Percentiles rank a stretch among this genome's conserved stretches.
phyloP scores from a whole-genome alignment of 169 alveolate species.

The Plasmodium gallinaceum region DNA sequence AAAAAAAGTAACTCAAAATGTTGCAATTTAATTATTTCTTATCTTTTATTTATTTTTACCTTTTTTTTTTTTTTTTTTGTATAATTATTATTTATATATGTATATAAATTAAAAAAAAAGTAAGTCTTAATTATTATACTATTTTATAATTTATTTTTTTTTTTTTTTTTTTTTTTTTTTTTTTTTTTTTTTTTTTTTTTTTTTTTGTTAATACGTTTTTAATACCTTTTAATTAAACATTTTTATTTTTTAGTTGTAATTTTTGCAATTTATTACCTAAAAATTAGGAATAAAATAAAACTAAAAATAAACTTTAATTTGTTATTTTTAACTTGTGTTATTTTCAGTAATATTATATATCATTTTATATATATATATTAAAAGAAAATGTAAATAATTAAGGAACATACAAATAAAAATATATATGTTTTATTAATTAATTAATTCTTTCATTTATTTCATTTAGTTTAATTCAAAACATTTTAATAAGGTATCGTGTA shows the following conservation, averaged over 20 bases:
- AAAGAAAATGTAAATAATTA: background rate
- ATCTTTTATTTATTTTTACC: too few species aligned
- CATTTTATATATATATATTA: background rate
- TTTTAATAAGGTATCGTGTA: slow-evolving; percentile 10
- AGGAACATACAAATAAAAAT: too few species aligned
- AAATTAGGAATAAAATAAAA: background rate
- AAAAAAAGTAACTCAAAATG: too few species aligned
- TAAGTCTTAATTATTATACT: too few species aligned
- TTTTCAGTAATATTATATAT: background rate
- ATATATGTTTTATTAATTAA: too few species aligned
- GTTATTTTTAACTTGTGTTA: background rate
- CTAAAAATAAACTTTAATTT: background rate
- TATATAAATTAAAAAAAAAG: too few species aligned
- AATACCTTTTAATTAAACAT: background rate
- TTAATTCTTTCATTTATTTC: too few species aligned
- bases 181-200: background rate
- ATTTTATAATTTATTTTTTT: too few species aligned
- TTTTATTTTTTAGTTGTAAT: background rate
- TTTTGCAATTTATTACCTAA: background rate
- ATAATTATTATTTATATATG: too few species aligned
- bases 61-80: too few species aligned
- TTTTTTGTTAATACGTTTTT: background rate
- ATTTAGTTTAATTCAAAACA: slow-evolving; percentile 30
- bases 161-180: too few species aligned
- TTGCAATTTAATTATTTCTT: too few species aligned